Conservation (phyloP, 2,329 filamentous ascomycete species). For the Ramichloridium luteum region DNA sequence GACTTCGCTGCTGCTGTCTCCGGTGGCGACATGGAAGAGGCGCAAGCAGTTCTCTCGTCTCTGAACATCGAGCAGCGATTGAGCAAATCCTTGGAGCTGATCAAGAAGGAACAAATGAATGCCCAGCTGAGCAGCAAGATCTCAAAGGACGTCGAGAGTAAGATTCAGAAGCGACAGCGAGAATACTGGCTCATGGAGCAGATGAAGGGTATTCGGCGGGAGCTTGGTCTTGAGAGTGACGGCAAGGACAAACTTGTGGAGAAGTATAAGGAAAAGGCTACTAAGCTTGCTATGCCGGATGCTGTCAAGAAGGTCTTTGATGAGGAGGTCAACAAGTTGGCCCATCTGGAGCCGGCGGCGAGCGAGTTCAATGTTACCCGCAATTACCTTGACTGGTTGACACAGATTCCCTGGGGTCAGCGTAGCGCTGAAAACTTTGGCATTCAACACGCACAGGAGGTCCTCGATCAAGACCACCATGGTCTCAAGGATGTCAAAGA, state of each 20-base stretch:
- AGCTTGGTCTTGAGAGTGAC: conserved; percentile 92
- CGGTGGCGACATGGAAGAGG: conserved; percentile 79
- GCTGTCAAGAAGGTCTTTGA: conserved; percentile 96
- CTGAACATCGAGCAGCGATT: conserved; percentile 87
- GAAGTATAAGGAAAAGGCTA: conserved; percentile 90
- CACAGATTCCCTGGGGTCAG: conserved; percentile 94
- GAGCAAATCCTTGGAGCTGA: conserved; percentile 77
- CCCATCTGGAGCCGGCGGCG: conserved; percentile 85
- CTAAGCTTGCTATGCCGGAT: conserved; percentile 91
- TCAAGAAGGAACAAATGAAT: conserved; percentile 98
- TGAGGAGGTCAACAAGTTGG: conserved; percentile 93
- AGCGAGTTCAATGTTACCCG: conserved; percentile 98
- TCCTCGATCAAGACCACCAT: conserved; percentile 93
- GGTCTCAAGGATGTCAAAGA: conserved; percentile 97
- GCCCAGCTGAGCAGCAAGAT: conserved; percentile 95
- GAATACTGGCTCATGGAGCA: conserved; percentile 99
- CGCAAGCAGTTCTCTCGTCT: conserved; percentile 81
- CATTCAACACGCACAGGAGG: conserved; percentile 77
- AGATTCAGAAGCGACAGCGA: conserved; percentile 91
- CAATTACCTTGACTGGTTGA: conserved; percentile 98
- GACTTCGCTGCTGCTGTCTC: conserved; percentile 96
- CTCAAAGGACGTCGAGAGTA: conserved; percentile 90
- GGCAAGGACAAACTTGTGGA: conserved; percentile 97
- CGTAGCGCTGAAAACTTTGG: conserved; percentile 93
- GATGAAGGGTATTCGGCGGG: conserved; percentile 95